Conservation (phyloP, 2,329 filamentous ascomycete genomes). For the Diaporthe caulivora region DNA sequence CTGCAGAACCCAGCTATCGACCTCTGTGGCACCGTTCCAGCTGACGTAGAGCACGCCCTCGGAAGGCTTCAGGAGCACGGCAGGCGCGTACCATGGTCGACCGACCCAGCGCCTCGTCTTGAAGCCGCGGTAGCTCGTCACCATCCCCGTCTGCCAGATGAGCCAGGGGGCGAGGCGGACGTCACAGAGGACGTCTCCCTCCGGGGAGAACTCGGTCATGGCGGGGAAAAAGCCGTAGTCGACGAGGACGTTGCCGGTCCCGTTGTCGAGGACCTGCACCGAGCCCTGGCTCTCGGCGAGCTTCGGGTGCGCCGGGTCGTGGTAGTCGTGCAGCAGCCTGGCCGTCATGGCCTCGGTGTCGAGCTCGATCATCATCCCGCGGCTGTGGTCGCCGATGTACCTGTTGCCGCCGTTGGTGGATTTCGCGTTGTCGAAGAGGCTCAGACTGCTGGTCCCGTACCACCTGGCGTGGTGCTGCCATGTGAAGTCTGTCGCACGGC, state of each 20-base stretch:
- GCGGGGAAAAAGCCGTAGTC: slow-evolving; percentile 41
- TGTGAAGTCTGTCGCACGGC: slow-evolving; percentile 51
- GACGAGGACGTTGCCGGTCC: slow-evolving; percentile 35
- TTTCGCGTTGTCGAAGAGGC: slow-evolving; percentile 55
- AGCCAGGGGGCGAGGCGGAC: slow-evolving; percentile 39
- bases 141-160: slow-evolving; percentile 37
- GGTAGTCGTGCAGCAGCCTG: slow-evolving; percentile 47
- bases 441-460: slow-evolving; percentile 48
- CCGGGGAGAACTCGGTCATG: slow-evolving; percentile 37
- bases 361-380: slow-evolving; percentile 49
- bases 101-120: slow-evolving; percentile 40
- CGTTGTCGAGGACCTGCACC: slow-evolving; percentile 29
- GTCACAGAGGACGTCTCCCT: slow-evolving; percentile 41
- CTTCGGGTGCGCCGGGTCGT: slow-evolving; percentile 43
- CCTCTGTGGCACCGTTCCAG: slow-evolving; percentile 42
- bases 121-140: slow-evolving; percentile 42
- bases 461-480: slow-evolving; percentile 56
- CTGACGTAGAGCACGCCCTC: slow-evolving; percentile 40
- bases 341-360: slow-evolving; percentile 47
- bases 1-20: slow-evolving; percentile 40
- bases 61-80: slow-evolving; percentile 18
- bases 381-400: slow-evolving; percentile 45
- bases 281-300: slow-evolving; percentile 38
- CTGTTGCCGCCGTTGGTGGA: slow-evolving; percentile 48
- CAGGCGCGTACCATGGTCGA: slow-evolving; percentile 33